Evolutionary conservation across 2,329 filamentous ascomycete species (phyloP), one percentile per base, ranked within the genome.

Genomic region (Aaosphaeria arxii): DNA sequence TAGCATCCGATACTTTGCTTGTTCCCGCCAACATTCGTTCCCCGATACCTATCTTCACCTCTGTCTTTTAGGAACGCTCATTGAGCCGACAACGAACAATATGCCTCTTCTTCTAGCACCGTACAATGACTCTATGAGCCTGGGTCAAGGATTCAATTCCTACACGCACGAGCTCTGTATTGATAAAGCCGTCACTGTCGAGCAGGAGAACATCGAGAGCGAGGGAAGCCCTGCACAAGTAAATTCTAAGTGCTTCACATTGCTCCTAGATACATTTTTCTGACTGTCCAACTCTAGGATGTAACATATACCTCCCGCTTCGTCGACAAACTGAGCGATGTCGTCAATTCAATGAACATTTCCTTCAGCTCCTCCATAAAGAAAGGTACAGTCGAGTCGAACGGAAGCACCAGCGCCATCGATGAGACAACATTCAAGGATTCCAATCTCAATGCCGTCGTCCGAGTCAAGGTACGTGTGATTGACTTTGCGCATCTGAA

Each of bases 361-460:
- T 54, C 52, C 24, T 39, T 40, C 24, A 32, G 17, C 9, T 32
- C 36, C 32, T 55, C 52, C 9, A 53, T 55, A 44, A 52, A 53
- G 33, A 43, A 33, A 29, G 52, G 52, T 6, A 50, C 39, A 28
- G 28, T 52, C 33, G 46, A 36, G 24, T 35, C 30, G 5, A 46
- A 42, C 29, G 52, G 50, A 7, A 50, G 49, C 6, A 41, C 31
- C n/a, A 42, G 29, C 11, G 46, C 42, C 28, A 48, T 55, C 5
- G 45, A 53, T 30, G 40, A 40, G n/a, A 43, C 45, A 11, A 50
- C 45, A 31, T 43, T 67, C 50, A 65, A 64, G 45, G 49, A 59
- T 30, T 55, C 51, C 33, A 61, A 67, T 47, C 41, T 65, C 7
- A 67, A 65, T 47, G 60, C 53, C 42, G 53, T 53, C 32, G 52